Base-by-base conservation (phyloP, 2,329 filamentous ascomycete species). In the Aaosphaeria arxii region DNA sequence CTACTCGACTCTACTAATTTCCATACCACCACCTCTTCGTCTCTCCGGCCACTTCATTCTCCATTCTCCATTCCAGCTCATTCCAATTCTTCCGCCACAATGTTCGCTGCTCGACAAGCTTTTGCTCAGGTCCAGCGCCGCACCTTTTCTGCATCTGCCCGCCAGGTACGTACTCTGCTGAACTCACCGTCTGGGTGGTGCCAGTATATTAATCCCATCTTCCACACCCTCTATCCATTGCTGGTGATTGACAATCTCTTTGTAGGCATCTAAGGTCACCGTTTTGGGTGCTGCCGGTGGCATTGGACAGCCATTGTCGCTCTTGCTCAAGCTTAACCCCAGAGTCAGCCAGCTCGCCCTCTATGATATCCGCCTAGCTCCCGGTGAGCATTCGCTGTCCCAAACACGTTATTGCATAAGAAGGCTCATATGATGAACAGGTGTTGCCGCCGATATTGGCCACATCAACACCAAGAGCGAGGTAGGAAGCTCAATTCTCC, bases 381-480 rank as follows among this genome's bases (percentile, higher is more conserved):
- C 92, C 73, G 91, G 91, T 95, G 85, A 59, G 85, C 80, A 49
- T 32, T 29, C 45, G 39, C 38, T 38, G 40, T 24, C 41, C 31
- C 44, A 38, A 29, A 30, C 11, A 11, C 42, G 36, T 31, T 38
- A 30, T 40, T 32, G 11, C 41, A 41, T 9, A 6, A 38, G 35
- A 51, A 47, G 56, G 64, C 41, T 63, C 61, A 63, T 5, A 40
- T 42, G 41, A 50, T 45, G 38, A 42, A 36, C 64, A 94, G 92
- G 92, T 87, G 94, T 99, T 76, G 94, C 92, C 66, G 94, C 94
- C 73, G 94, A 99, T 77, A 85, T 99, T 76, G 89, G 88, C 71
- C 94, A 99, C 83, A 91, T 99, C 85, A 97, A 97, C 87, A 96
- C 92, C 78, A 95, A 95, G 86, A 92, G 88, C 80, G 86, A 76